Conservation (phyloP, 495 filamentous ascomycete genomes). For the Hyphodiscus hymeniophilus region DNA sequence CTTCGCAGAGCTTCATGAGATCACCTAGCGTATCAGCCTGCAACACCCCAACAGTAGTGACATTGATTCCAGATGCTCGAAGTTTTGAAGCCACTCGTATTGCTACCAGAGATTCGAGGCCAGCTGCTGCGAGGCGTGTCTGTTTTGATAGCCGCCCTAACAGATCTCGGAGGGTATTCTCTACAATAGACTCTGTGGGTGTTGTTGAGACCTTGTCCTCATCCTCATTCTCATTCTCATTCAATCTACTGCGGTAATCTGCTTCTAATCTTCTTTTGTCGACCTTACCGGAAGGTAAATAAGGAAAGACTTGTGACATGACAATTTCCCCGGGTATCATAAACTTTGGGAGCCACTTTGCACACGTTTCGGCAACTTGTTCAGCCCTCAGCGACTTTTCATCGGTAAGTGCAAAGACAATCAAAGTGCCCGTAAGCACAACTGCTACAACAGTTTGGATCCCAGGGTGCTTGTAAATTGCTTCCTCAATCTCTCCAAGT, state of each 20-base stretch:
- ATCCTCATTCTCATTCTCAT: conserved; percentile 16
- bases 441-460: conserved; percentile 48
- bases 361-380: conserved; percentile 48
- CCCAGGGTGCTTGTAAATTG: conserved; percentile 40
- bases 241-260: conserved; percentile 35
- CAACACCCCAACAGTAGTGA: conserved; percentile 50
- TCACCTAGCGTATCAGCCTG: conserved; percentile 34
- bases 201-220: conserved; percentile 25
- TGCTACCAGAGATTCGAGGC: conserved; percentile 64
- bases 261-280: conserved; percentile 56
- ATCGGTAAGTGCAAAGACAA: conserved; percentile 56
- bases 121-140: conserved; percentile 41
- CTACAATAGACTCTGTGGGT: conserved; percentile 37
- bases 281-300: conserved; percentile 70
- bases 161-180: conserved; percentile 34
- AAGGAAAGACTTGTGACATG: conserved; percentile 51
- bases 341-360: conserved; percentile 61
- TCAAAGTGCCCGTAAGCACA: conserved; percentile 50
- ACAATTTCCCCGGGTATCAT: conserved; percentile 72
- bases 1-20: conserved; percentile 12
- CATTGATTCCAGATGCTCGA: conserved; percentile 37
- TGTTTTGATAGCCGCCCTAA: conserved; percentile 35
- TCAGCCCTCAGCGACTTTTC: conserved; percentile 24
- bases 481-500: conserved; percentile 74
- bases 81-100: conserved; percentile 59